Conservation (phyloP, 345 rosid species). For the Raphanus raphanistrum region DNA sequence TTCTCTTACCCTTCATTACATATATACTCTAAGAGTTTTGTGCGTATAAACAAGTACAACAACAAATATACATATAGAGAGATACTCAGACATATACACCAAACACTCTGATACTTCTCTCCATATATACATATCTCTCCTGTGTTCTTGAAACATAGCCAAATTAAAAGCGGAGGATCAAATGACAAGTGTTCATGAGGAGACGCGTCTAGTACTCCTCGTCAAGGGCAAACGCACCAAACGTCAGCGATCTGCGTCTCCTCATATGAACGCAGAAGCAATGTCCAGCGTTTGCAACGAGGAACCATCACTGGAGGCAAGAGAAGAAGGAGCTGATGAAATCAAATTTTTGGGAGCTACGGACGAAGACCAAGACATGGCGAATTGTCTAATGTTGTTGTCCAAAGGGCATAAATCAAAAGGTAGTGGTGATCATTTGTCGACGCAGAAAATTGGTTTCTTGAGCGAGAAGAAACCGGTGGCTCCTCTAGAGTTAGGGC, state of each 20-base stretch:
- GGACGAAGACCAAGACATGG: conserved; percentile 88
- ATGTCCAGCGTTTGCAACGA: conserved; percentile 29
- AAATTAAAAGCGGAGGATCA: conserved; percentile 17
- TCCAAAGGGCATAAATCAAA: conserved; percentile 68
- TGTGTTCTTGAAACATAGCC: conserved; percentile 23
- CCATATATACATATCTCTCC: conserved; percentile 25
- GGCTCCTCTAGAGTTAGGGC: conserved; percentile 28
- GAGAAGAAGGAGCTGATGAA: conserved; percentile 44
- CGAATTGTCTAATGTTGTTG: conserved; percentile 85
- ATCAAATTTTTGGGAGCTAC: conserved; percentile 35
- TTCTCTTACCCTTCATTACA: conserved; percentile 29
- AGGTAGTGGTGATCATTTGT: conserved; percentile 41
- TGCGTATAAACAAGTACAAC: conserved; percentile 46
- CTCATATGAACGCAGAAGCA: conserved; percentile 40
- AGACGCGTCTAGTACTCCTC: conserved; percentile 37
- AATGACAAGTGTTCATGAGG: conserved; percentile 41
- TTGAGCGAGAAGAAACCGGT: conserved; percentile 15
- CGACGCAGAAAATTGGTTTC: conserved; percentile 5
- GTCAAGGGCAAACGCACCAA: conserved; percentile 75
- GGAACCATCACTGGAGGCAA: conserved; percentile 31
- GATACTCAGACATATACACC: conserved; percentile 24
- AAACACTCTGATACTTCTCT: conserved; percentile 34
- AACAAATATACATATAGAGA: background rate
- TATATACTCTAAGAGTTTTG: conserved; percentile 38
- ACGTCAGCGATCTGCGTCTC: conserved; percentile 61